Conservation (phyloP, 257 asterid species). For the Solanum ossicruentum region DNA sequence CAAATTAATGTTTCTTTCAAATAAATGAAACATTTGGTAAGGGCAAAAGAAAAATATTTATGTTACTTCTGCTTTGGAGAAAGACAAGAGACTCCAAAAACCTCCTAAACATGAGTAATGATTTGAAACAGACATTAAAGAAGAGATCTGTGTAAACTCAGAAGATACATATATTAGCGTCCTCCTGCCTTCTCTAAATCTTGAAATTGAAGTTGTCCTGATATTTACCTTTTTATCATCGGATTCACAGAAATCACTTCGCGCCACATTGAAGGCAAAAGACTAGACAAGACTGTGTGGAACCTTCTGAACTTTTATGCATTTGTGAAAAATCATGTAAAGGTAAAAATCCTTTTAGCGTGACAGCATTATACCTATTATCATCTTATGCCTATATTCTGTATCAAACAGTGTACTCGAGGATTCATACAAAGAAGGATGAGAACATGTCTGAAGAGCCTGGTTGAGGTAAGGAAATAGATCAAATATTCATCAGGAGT, state of each 20-base stretch:
- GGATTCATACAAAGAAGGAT: constrained; percentile 76
- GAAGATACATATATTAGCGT: background rate
- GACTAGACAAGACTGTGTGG: constrained; percentile 85
- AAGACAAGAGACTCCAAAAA: background rate
- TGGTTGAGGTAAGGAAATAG: constrained; percentile 49
- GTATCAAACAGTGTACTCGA: constrained; percentile 53
- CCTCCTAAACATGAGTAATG: background rate
- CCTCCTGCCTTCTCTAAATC: background rate
- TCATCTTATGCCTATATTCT: constrained; percentile 7
- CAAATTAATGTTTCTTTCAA: background rate
- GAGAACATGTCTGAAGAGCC: constrained; percentile 53
- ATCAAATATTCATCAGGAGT: background rate
- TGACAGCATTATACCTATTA: background rate
- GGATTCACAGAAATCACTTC: constrained; percentile 45
- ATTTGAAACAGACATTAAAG: background rate
- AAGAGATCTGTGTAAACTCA: background rate
- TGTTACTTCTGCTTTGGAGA: background rate
- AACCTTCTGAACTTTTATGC: constrained; percentile 67
- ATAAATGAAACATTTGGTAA: background rate
- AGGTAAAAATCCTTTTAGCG: constrained; percentile 36
- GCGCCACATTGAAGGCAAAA: constrained; percentile 64
- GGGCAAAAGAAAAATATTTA: background rate
- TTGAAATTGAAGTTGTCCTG: background rate
- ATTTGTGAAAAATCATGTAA: constrained; percentile 69
- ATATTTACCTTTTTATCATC: constrained; percentile 2